Base-by-base conservation (phyloP, 192 early-diverging fungal species). In the Backusella luteola region DNA sequence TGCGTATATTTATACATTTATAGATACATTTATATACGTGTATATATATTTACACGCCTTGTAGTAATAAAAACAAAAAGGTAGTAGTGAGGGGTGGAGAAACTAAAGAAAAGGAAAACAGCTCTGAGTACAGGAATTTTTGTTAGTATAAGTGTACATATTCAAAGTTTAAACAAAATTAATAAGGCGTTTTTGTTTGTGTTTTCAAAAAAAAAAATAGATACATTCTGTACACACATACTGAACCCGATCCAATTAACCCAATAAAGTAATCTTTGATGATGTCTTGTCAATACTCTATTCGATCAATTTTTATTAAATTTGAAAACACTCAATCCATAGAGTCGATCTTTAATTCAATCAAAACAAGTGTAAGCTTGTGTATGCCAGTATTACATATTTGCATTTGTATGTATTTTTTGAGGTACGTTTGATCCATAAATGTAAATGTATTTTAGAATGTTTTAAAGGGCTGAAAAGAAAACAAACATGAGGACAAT, bases 211-310 rank as follows among this genome's bases (percentile, higher is more conserved):
- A 59, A 59, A 59, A 26, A 63, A 26, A 49, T 9, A 21, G 8
- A 63, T 63, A 63, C 56, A 63, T 63, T 63, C 56, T 63, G 26
- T 63, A 63, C 56, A 63, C 56, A 29, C 56, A 63, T 63, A 63
- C 26, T 63, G 23, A 63, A 63, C 23, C 56, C 56, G 23, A 63
- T 63, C 56, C 56, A 63, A 63, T 63, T 63, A 63, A 63, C 56
- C 56, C 56, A 23, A 63, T 63, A 63, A 63, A 63, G 56, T 63
- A 63, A 63, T 63, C 56, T 29, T 63, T 11, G 29, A 29, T 26
- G 23, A 63, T 63, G 23, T 63, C 23, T 63, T 63, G 56, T 63
- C 56, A 63, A 63, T 63, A 29, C 56, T 63, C 29, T 63, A 63
- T 29, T 63, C 56, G 56, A 23, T 63, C 26, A 14, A 14, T 26